A percentile compares a stretch with the other conserved stretches of the same genome.
These are phyloP conservation scores for Acer negundo DNA, from an alignment of 345 rosid species.

Conservation along the genomic window DNA sequence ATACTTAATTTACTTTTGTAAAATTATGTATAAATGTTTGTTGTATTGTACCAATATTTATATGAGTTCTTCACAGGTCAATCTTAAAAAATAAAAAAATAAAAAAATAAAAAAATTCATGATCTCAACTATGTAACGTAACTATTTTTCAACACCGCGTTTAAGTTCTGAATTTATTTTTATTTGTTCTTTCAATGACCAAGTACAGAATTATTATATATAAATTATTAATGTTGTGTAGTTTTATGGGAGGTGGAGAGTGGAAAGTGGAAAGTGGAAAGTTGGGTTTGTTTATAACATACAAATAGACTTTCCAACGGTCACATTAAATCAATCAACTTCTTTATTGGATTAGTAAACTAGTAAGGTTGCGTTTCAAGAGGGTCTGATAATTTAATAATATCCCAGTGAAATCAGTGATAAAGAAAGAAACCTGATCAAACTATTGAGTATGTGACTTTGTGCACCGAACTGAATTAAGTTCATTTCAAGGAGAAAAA, in stretches of 20 bases:
- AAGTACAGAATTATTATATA: too few species aligned
- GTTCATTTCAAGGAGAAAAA: background rate
- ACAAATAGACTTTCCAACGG: constrained; percentile 29
- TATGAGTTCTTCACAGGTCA: too few species aligned
- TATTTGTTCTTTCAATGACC: too few species aligned
- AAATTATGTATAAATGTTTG: too few species aligned
- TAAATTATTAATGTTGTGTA: too few species aligned
- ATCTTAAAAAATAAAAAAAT: too few species aligned
- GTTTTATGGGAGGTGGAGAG: background rate
- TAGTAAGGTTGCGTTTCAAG: background rate
- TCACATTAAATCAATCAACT: constrained; percentile 1
- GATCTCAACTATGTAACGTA: too few species aligned
- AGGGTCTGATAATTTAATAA: background rate
- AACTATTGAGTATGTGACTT: background rate
- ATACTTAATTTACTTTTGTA: too few species aligned
- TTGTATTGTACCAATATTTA: too few species aligned
- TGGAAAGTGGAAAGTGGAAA: background rate
- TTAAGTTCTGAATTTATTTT: too few species aligned
- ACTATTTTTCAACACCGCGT: too few species aligned
- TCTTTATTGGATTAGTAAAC: background rate
- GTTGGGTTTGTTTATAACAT: background rate
- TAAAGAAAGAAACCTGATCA: background rate
- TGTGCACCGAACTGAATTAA: background rate
- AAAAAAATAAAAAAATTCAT: too few species aligned
- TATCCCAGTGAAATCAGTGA: background rate